A percentile compares a stretch with the other conserved stretches of the same genome.
These are phyloP conservation scores for Pterocarpus santalinus DNA, from an alignment of 306 rosid genomes.

Conservation along the genomic window DNA sequence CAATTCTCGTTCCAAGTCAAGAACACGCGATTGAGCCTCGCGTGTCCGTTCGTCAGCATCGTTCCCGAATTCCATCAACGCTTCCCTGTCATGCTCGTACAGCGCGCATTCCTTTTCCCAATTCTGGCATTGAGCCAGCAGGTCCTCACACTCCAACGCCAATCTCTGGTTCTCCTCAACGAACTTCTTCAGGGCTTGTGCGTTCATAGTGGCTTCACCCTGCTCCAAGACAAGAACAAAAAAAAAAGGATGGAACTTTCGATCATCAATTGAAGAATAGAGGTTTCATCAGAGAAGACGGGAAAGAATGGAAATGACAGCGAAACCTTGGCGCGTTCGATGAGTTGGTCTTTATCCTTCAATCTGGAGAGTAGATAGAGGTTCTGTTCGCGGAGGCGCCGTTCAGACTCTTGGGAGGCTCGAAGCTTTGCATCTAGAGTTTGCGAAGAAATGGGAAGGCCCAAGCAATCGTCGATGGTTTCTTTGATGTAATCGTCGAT, in stretches of 20 bases:
- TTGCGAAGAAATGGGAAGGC: conserved; percentile 59
- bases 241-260: background rate
- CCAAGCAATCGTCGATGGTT: conserved; percentile 67
- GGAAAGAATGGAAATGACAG: background rate
- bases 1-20: conserved; percentile 72
- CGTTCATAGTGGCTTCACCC: conserved; percentile 83
- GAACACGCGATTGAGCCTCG: conserved; percentile 72
- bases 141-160: conserved; percentile 66
- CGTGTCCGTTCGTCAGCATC: conserved; percentile 92
- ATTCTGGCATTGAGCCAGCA: conserved; percentile 63
- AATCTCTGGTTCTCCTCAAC: conserved; percentile 83
- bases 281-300: background rate
- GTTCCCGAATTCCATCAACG: conserved; percentile 93
- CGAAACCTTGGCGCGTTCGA: conserved; percentile 70
- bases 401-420: conserved; percentile 65
- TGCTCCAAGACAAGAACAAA: conserved; percentile 31
- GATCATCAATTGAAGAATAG: background rate
- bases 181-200: conserved; percentile 86
- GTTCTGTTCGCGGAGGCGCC: conserved; percentile 61
- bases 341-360: conserved; percentile 70
- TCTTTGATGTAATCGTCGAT: conserved; percentile 68
- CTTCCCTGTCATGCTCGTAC: conserved; percentile 87
- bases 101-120: conserved; percentile 80
- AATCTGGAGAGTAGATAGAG: conserved; percentile 56
- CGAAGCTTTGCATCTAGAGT: conserved; percentile 76